Evolutionary conservation across 2,329 filamentous ascomycete genomes (phyloP).

Genomic region (Fusarium sp.): DNA sequence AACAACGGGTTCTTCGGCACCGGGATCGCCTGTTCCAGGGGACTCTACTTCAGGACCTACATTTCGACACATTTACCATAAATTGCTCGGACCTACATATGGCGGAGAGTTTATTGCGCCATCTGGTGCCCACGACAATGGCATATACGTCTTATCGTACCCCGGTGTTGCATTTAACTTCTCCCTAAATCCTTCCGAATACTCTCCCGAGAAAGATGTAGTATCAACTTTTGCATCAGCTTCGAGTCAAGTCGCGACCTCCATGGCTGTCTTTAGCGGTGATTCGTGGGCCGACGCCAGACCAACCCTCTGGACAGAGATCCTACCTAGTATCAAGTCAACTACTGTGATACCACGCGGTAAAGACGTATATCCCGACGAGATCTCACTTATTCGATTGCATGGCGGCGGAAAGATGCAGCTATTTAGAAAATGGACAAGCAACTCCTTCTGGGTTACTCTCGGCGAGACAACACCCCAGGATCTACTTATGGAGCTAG

Average conservation of each 20-base stretch:
- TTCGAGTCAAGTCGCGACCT: constrained; percentile 80
- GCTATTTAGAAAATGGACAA: constrained; percentile 79
- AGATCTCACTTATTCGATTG: constrained; percentile 85
- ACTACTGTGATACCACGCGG: constrained; percentile 77
- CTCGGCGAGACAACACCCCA: constrained; percentile 92
- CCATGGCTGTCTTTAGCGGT: constrained; percentile 93
- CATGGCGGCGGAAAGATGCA: constrained; percentile 85
- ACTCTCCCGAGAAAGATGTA: constrained; percentile 83
- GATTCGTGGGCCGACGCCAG: constrained; percentile 91
- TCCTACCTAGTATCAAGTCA: constrained; percentile 80
- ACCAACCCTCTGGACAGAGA: constrained; percentile 80
- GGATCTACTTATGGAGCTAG: constrained; percentile 90
- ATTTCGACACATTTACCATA: constrained; percentile 92
- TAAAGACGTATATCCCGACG: constrained; percentile 87
- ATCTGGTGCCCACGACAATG: constrained; percentile 67
- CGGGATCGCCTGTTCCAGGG: constrained; percentile 52
- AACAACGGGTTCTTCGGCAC: constrained; percentile 57
- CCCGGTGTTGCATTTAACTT: constrained; percentile 96
- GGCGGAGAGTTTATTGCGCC: constrained; percentile 91
- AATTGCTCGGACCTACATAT: constrained; percentile 93
- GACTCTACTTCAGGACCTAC: constrained; percentile 72
- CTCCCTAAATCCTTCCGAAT: constrained; percentile 79
- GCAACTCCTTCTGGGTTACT: constrained; percentile 76
- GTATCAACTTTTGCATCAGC: constrained; percentile 87
- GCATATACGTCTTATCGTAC: constrained; percentile 93